These are phyloP conservation scores for Meyerozyma athensensis DNA, from an alignment of 1,139 yeast genomes.

Conservation along the genomic window DNA sequence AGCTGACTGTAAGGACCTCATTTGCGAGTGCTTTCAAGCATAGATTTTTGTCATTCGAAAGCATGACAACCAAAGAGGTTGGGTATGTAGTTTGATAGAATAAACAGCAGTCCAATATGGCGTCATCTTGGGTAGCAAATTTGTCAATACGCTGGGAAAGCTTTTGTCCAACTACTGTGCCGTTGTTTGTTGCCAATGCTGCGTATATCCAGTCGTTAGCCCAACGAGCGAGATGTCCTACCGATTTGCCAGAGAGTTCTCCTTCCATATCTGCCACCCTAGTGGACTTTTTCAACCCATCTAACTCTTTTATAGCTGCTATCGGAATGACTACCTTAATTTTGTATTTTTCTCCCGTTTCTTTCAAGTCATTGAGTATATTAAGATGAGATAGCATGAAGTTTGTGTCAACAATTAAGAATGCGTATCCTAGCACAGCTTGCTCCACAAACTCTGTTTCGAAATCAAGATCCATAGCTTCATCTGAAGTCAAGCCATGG, in stretches of 20 bases:
- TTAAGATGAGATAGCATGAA: constrained; percentile 63
- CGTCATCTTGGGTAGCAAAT: constrained; percentile 59
- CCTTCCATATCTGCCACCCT: constrained; percentile 12
- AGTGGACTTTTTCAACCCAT: constrained; percentile 60
- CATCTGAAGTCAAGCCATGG: neutral
- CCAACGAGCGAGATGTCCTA: constrained; percentile 61
- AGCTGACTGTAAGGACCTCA: constrained; percentile 65
- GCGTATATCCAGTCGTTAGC: constrained; percentile 78
- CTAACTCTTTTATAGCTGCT: constrained; percentile 70
- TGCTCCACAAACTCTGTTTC: neutral
- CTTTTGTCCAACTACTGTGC: constrained; percentile 63
- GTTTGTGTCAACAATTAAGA: constrained; percentile 71
- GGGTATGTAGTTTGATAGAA: constrained; percentile 46
- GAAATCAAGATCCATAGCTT: neutral
- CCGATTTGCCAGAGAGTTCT: constrained; percentile 22
- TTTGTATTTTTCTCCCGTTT: constrained; percentile 34
- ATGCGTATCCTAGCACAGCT: constrained; percentile 1
- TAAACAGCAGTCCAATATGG: constrained; percentile 80
- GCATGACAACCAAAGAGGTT: constrained; percentile 49
- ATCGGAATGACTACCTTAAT: constrained; percentile 62
- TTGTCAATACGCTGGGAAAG: constrained; percentile 45
- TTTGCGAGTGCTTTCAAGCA: constrained; percentile 74
- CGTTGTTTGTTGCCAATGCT: constrained; percentile 48
- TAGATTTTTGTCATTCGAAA: constrained; percentile 80
- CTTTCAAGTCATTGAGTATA: constrained; percentile 47